These are phyloP conservation scores for Cryptococcus maquisensis DNA, from an alignment of 1,284 basidiomycete genomes.

Conservation along the genomic window DNA sequence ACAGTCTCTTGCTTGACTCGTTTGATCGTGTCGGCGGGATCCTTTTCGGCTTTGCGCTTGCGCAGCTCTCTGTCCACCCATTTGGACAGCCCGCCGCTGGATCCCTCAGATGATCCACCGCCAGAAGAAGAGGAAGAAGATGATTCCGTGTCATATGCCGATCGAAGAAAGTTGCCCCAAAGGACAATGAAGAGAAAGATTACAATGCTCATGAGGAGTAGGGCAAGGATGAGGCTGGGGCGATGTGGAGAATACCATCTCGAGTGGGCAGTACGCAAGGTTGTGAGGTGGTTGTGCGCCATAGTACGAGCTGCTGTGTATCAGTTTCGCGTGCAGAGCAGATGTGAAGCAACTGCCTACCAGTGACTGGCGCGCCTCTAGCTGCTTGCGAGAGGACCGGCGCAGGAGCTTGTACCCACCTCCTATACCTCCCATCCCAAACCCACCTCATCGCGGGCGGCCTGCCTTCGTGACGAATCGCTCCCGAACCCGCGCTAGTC, in stretches of 20 bases:
- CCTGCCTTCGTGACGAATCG: neutral
- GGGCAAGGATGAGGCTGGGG: constrained; percentile 12
- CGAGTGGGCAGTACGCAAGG: constrained; percentile 13
- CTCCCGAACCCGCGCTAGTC: neutral
- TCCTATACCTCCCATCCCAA: neutral
- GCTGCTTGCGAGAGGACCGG: neutral
- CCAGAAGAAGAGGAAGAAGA: neutral
- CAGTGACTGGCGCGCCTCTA: neutral
- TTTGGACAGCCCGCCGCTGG: neutral
- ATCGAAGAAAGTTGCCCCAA: constrained; percentile 16
- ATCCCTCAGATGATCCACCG: neutral
- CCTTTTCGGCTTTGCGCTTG: constrained; percentile 13
- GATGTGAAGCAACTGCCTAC: neutral
- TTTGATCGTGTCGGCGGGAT: constrained; percentile 11
- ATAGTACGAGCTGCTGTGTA: neutral
- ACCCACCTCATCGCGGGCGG: neutral
- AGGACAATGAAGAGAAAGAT: constrained; percentile 15
- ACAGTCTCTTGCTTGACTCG: constrained; percentile 16
- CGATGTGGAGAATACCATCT: constrained; percentile 16
- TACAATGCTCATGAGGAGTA: constrained; percentile 7
- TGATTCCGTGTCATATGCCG: constrained; percentile 22
- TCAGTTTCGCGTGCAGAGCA: neutral
- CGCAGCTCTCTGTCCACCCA: constrained; percentile 14
- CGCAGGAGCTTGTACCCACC: neutral
- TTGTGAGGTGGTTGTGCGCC: constrained; percentile 7